phyloP scores from a whole-genome alignment of 805 yeast species.

The Kluyveromyces dobzhanskii region DNA sequence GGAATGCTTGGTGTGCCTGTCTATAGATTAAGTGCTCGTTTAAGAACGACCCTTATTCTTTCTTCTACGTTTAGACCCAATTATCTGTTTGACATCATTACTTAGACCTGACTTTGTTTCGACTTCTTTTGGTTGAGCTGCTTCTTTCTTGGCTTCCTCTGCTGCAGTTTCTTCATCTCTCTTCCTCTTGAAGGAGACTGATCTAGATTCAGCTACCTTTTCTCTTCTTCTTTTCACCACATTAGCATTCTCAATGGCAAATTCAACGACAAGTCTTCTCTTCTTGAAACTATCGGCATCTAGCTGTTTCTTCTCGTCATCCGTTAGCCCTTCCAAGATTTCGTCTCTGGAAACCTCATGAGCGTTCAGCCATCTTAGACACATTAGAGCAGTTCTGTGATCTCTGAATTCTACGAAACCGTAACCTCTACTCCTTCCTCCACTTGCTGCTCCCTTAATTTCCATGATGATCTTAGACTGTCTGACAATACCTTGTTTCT shows the following conservation, averaged over 20 bases:
- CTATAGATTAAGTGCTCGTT: neutral
- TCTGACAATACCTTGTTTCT: conserved; percentile 81
- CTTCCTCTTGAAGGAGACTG: conserved; percentile 24
- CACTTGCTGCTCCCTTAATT: conserved; percentile 67
- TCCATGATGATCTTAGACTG: conserved; percentile 93
- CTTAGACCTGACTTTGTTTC: conserved; percentile 33
- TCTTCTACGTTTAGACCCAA: conserved; percentile 60
- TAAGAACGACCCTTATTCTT: conserved; percentile 36
- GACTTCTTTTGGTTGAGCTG: conserved; percentile 19
- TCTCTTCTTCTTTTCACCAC: conserved; percentile 88
- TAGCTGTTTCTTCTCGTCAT: conserved; percentile 54
- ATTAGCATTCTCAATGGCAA: conserved; percentile 92
- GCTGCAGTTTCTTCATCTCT: conserved; percentile 22
- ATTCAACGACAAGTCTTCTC: conserved; percentile 84
- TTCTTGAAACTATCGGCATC: conserved; percentile 46
- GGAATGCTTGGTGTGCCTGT: neutral
- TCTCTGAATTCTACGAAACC: conserved; percentile 92
- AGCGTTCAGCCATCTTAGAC: conserved; percentile 92
- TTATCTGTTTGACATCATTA: conserved; percentile 52
- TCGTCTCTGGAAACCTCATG: conserved; percentile 73
- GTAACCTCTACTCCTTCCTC: conserved; percentile 92
- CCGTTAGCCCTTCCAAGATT: conserved; percentile 58
- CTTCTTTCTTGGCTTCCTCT: conserved; percentile 34
- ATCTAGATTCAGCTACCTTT: conserved; percentile 39
- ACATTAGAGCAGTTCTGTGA: conserved; percentile 91